Evolutionary conservation across 108 stramenopile species (phyloP).

Genomic region (Discostella stelligeroides): DNA sequence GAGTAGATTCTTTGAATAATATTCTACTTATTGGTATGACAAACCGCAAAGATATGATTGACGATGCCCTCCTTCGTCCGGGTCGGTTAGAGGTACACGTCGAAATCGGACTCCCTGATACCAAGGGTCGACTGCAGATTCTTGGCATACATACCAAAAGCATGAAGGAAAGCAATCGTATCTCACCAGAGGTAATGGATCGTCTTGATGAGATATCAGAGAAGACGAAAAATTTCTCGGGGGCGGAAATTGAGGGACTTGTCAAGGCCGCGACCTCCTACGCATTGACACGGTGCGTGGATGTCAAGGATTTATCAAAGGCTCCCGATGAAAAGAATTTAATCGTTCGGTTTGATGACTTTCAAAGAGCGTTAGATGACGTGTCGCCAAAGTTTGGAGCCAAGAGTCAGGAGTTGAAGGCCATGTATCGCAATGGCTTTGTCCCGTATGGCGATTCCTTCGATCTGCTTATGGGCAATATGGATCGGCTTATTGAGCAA

Average conservation of each 20-base stretch:
- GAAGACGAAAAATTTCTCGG: slow-evolving; percentile 97
- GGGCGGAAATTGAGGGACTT: slow-evolving; percentile 98
- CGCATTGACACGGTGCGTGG: slow-evolving; percentile 89
- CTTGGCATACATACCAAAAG: slow-evolving; percentile 94
- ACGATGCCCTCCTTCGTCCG: slow-evolving; percentile 97
- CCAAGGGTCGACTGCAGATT: slow-evolving; percentile 94
- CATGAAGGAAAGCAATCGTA: slow-evolving; percentile 88
- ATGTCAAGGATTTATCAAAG: slow-evolving; percentile 91
- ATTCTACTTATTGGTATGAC: slow-evolving; percentile 99
- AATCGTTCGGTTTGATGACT: slow-evolving; percentile 84
- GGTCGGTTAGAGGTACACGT: slow-evolving; percentile 98
- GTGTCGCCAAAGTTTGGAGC: slow-evolving; percentile 96
- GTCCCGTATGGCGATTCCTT: slow-evolving; percentile 93
- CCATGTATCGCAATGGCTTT: slow-evolving; percentile 93
- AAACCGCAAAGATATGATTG: slow-evolving; percentile 99
- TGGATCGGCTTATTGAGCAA: slow-evolving; percentile 91
- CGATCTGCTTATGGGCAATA: slow-evolving; percentile 73
- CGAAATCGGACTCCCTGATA: slow-evolving; percentile 97
- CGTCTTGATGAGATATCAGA: slow-evolving; percentile 78
- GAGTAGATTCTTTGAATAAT: slow-evolving; percentile 98
- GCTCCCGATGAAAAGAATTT: slow-evolving; percentile 88
- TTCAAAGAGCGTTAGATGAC: slow-evolving; percentile 88
- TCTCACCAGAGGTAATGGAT: slow-evolving; percentile 83
- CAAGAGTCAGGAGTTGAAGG: slow-evolving; percentile 88
- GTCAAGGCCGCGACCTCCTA: slow-evolving; percentile 97